Percentiles rank a stretch among this genome's conserved stretches.
phyloP scores from a whole-genome alignment of 2,329 filamentous ascomycete species.

The Monilinia fructicola region DNA sequence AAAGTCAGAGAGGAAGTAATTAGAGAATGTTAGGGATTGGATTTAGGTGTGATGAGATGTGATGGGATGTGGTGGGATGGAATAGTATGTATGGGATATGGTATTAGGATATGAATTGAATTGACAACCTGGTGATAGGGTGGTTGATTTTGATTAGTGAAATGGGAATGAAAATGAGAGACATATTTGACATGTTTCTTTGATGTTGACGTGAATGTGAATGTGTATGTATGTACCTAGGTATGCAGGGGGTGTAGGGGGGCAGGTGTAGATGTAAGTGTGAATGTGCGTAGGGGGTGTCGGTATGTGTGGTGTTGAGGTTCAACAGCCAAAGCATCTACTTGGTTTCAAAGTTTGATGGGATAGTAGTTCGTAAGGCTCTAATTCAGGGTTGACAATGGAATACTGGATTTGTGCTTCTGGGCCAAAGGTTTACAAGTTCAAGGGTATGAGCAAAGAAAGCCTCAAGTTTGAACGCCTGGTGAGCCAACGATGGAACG shows the following conservation, averaged over 20 bases:
- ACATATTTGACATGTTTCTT: not conserved
- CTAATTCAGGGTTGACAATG: no score
- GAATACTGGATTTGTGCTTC: no score
- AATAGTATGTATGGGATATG: not conserved
- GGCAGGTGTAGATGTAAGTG: no score
- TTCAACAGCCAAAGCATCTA: no score
- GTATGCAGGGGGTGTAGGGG: no score
- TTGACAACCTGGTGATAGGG: not conserved
- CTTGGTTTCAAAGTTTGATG: no score
- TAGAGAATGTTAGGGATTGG: not conserved
- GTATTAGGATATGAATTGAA: constrained; percentile 3
- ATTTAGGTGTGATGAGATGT: not conserved
- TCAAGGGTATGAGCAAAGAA: no score
- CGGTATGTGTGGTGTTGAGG: no score
- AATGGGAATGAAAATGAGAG: constrained; percentile 6
- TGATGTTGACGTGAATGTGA: not conserved
- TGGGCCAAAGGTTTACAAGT: no score
- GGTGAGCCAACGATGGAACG: no score
- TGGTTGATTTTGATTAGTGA: not conserved
- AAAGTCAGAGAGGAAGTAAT: constrained; percentile 8
- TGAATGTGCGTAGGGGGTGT: not conserved
- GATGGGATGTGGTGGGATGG: not conserved
- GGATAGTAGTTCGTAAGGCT: no score
- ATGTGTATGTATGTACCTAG: not conserved
- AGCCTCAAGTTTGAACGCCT: no score